A percentile compares a stretch with the other conserved stretches of the same genome.
These are phyloP conservation scores for Fusarium brevicatenulatum DNA, from an alignment of 2,329 filamentous ascomycete genomes.

Conservation along the genomic window DNA sequence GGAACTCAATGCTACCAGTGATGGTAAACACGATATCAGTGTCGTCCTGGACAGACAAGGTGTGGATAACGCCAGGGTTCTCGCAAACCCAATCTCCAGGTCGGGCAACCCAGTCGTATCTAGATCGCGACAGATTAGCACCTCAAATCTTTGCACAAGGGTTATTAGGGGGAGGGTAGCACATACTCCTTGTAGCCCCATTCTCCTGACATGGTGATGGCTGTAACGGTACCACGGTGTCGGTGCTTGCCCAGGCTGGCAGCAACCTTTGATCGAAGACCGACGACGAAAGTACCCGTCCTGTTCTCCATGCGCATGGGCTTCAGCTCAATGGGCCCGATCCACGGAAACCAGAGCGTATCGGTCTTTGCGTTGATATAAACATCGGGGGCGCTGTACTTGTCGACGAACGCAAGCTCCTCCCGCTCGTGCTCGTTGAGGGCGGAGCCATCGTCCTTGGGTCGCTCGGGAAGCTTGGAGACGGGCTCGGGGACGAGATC, in stretches of 20 bases:
- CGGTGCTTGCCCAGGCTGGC: constrained; percentile 33
- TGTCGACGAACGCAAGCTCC: constrained; percentile 41
- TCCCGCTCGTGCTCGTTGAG: constrained; percentile 14
- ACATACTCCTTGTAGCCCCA: constrained; percentile 40
- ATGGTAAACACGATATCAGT: constrained; percentile 42
- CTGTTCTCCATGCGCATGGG: constrained; percentile 34
- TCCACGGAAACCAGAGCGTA: constrained; percentile 39
- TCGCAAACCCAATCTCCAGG: constrained; percentile 42
- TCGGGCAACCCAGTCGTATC: constrained; percentile 41
- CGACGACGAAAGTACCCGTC: constrained; percentile 32
- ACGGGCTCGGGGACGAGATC: constrained; percentile 21
- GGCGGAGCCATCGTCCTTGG: constrained; percentile 14
- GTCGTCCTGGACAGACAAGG: constrained; percentile 36
- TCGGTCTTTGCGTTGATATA: constrained; percentile 38
- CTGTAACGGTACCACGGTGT: constrained; percentile 33
- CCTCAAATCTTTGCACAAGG: not conserved
- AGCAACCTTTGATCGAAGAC: constrained; percentile 25
- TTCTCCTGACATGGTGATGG: constrained; percentile 37
- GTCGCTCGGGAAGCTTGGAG: constrained; percentile 16
- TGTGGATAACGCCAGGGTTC: constrained; percentile 41
- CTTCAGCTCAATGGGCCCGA: constrained; percentile 33
- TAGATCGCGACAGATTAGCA: constrained; percentile 16
- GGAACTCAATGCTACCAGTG: constrained; percentile 41
- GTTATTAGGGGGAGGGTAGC: not conserved
- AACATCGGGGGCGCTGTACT: constrained; percentile 41